Evolutionary conservation across 176 grass and related monocot species (phyloP), one percentile per base, ranked within the genome.

Genomic region (Oryza officinalis): DNA sequence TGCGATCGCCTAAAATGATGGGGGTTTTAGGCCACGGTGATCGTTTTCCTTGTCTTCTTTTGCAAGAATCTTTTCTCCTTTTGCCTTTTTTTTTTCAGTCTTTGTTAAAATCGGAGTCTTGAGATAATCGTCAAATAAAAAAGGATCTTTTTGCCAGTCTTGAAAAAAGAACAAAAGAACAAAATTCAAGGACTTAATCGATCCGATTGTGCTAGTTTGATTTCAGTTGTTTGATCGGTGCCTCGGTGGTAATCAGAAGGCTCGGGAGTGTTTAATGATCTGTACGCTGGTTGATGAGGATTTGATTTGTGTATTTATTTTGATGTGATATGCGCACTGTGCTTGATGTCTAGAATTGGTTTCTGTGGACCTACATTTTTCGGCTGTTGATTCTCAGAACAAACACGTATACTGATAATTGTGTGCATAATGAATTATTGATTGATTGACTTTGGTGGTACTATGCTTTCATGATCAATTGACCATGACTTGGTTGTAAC

Each of bases 21-120:
- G 74, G 74, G 49, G 78, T 78, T 72, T 87, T 81, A 60, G 79
- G 41, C 33, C 76, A 79, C 69, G 49, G 38, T 35, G 77, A 91
- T 68, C 49, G 12, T 13, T 52, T 78, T 82, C 64, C 84, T 22
- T 57, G 15, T 61, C 64, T 87, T 22, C 64, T 75, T 75, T 70
- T 47, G 13, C 33, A 63, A 4, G 44, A 76, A 69, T 82, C 67
- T 65, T 67, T 76, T 59, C 25, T 69, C 40, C 13, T 26, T 31
- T 44, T 27, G 44, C 38, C 18, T 85, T 75, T 0, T 35, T 60
- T 25, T 23, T 22, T 27, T 32, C 9, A n/a, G 10, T 88, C 26
- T 61, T 37, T 10, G 18, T 30, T 63, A 47, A 49, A 68, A 74
- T 18, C 54, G 23, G 63, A 78, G 26, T 67, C 17, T 65, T 57